Evolutionary conservation across 2,329 filamentous ascomycete genomes (phyloP).

Genomic region (Arthrocladium fulminans): DNA sequence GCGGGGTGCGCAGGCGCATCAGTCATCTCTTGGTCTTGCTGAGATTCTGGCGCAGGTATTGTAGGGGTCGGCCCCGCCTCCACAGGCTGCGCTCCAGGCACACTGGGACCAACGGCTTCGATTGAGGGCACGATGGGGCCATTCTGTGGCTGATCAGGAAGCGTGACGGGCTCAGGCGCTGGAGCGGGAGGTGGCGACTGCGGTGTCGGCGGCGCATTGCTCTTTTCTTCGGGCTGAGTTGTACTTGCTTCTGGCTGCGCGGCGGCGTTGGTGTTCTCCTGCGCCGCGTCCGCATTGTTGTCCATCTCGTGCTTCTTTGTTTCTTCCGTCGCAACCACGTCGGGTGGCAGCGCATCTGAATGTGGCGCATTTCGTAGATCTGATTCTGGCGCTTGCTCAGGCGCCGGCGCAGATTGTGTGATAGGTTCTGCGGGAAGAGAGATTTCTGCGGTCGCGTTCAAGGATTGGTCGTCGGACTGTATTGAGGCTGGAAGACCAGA

Average conservation of each 20-base stretch:
- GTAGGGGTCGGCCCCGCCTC: slow-evolving; percentile 16
- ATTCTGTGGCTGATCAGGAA: slow-evolving; percentile 8
- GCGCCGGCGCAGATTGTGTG: slow-evolving; percentile 10
- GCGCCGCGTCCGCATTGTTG: slow-evolving; percentile 14
- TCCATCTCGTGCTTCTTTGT: slow-evolving; percentile 23
- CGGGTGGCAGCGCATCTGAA: slow-evolving; percentile 17
- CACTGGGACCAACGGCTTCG: not conserved
- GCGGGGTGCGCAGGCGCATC: slow-evolving; percentile 43
- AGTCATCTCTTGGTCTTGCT: slow-evolving; percentile 44
- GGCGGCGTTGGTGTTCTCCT: not conserved
- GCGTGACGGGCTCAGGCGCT: slow-evolving; percentile 26
- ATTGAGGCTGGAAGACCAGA: slow-evolving; percentile 18
- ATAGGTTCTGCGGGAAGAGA: slow-evolving; percentile 10
- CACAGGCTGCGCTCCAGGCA: slow-evolving; percentile 16
- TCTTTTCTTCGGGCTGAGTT: not conserved
- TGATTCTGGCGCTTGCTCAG: slow-evolving; percentile 20
- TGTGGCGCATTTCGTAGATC: slow-evolving; percentile 23
- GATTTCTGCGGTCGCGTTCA: slow-evolving; percentile 10
- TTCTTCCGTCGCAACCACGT: slow-evolving; percentile 19
- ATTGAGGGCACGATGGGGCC: slow-evolving; percentile 3
- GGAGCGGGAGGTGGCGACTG: slow-evolving; percentile 24
- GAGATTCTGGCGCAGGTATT: slow-evolving; percentile 14
- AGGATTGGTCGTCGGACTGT: slow-evolving; percentile 16
- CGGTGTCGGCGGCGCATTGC: slow-evolving; percentile 17
- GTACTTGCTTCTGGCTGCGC: not conserved